Evolutionary conservation across 2,329 filamentous ascomycete species (phyloP).

Genomic region (Raffaelea ambrosiae): DNA sequence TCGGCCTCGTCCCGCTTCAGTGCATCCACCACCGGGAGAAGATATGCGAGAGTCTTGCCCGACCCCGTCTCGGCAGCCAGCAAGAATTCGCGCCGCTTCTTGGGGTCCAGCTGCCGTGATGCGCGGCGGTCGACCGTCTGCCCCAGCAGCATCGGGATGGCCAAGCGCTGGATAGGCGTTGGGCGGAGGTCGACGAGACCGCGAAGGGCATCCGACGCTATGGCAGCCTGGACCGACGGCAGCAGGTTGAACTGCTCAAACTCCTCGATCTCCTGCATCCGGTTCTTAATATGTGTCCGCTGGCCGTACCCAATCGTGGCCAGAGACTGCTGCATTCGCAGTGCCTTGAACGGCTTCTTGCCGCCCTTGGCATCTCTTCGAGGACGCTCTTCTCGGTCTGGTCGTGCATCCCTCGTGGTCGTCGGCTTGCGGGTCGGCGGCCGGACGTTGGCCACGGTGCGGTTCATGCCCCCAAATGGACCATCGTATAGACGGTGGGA

Average conservation of each 20-base stretch:
- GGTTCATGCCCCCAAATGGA: slow-evolving; percentile 49
- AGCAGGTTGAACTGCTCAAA: slow-evolving; percentile 78
- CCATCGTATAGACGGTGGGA: slow-evolving; percentile 35
- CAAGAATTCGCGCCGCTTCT: slow-evolving; percentile 50
- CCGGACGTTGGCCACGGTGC: slow-evolving; percentile 38
- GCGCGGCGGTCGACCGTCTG: slow-evolving; percentile 27
- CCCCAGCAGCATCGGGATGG: slow-evolving; percentile 72
- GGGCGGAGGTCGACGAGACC: slow-evolving; percentile 68
- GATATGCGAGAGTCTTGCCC: slow-evolving; percentile 90
- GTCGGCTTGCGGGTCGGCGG: slow-evolving; percentile 16
- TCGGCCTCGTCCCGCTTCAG: slow-evolving; percentile 66
- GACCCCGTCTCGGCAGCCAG: slow-evolving; percentile 95
- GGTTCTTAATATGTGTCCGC: slow-evolving; percentile 41
- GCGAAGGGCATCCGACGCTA: slow-evolving; percentile 64
- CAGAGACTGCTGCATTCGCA: slow-evolving; percentile 88
- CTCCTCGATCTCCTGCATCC: slow-evolving; percentile 59
- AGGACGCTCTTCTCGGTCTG: too few relatives aligned
- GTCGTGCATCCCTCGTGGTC: slow-evolving; percentile 1
- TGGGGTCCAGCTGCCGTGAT: not conserved
- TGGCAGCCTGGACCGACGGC: slow-evolving; percentile 59
- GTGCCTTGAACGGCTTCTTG: slow-evolving; percentile 57
- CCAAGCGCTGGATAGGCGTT: slow-evolving; percentile 82
- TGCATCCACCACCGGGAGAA: slow-evolving; percentile 76
- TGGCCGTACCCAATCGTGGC: slow-evolving; percentile 68
- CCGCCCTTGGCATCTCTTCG: not conserved